Conservation (phyloP, 441 rosid species). For the Pelargonium australe region DNA sequence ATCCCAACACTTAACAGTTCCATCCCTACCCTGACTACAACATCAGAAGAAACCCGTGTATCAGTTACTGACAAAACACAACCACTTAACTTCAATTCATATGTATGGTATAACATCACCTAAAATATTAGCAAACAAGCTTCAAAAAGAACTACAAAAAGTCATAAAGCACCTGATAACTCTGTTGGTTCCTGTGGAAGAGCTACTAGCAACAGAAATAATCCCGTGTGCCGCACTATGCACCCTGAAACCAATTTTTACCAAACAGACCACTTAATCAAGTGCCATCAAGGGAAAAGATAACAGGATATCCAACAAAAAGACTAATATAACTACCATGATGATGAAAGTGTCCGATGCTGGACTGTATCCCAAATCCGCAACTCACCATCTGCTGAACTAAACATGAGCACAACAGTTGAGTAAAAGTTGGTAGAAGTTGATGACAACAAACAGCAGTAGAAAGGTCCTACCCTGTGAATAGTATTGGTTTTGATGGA, state of each 20-base stretch:
- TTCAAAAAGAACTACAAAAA: neutral
- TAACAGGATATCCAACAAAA: neutral
- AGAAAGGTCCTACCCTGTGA: conserved; percentile 49
- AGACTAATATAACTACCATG: conserved; percentile 37
- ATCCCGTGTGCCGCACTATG: conserved; percentile 85
- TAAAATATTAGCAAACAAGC: neutral
- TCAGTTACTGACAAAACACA: neutral
- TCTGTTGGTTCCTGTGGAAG: conserved; percentile 50
- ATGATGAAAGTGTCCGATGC: conserved; percentile 60
- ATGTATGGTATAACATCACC: neutral
- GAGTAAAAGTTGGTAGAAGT: neutral
- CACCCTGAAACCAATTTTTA: conserved; percentile 42
- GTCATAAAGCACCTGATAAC: conserved; percentile 48
- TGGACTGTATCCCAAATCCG: conserved; percentile 74
- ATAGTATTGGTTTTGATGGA: conserved; percentile 52
- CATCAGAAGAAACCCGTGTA: conserved; percentile 2
- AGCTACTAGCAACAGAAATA: conserved; percentile 53
- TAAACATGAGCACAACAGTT: conserved; percentile 20
- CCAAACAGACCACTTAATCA: neutral
- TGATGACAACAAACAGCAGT: conserved; percentile 3
- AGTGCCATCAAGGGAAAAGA: conserved; percentile 9
- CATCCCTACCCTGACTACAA: conserved; percentile 87
- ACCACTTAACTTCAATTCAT: too few relatives aligned
- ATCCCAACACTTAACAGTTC: conserved; percentile 87
- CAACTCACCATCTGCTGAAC: conserved; percentile 84